Evolutionary conservation across 2,329 filamentous ascomycete species (phyloP).

Genomic region (Aspergillus pseudonomiae): DNA sequence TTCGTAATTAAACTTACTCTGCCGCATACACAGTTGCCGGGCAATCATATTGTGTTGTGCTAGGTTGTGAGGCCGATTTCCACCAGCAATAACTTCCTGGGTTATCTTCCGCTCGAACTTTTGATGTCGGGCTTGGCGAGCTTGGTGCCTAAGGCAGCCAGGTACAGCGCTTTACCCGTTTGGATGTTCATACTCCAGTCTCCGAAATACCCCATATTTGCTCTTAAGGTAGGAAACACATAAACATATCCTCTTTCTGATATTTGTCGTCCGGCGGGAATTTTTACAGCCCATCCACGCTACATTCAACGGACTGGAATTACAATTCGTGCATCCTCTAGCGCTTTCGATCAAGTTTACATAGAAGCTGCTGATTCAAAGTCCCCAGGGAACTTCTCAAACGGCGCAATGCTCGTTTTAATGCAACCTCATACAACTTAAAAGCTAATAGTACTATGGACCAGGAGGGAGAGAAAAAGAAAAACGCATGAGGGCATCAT

Average conservation of each 20-base stretch:
- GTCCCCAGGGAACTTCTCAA: neutral
- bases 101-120: conserved; percentile 37
- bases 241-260: neutral
- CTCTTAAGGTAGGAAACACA: no score
- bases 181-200: neutral
- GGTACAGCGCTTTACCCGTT: neutral
- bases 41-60: conserved; percentile 43
- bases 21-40: conserved; percentile 43
- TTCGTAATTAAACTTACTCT: conserved; percentile 35
- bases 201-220: neutral
- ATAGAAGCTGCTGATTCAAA: neutral
- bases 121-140: conserved; percentile 38
- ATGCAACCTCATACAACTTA: neutral
- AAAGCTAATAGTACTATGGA: neutral
- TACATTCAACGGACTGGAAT: neutral
- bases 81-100: conserved; percentile 19
- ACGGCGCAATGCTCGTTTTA: neutral
- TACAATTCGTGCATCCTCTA: neutral
- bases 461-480: neutral
- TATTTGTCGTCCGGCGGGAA: neutral
- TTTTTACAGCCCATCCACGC: neutral
- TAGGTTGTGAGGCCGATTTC: conserved; percentile 12
- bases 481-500: neutral
- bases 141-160: conserved; percentile 28
- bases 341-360: neutral